These are phyloP conservation scores for Hippophae tibetana DNA, from an alignment of 306 rosid genomes.

Conservation along the genomic window DNA sequence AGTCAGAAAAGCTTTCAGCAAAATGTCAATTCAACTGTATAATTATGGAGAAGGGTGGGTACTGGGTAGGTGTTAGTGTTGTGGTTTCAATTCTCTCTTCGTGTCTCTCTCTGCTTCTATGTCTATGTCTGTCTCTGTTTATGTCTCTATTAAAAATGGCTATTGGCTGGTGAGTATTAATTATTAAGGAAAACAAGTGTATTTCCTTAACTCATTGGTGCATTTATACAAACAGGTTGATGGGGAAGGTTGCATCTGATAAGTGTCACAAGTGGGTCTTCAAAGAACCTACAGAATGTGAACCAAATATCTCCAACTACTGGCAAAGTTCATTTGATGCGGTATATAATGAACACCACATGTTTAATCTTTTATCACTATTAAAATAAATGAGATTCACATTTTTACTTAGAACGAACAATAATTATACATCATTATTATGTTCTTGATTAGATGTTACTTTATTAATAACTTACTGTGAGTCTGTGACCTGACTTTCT, in stretches of 20 bases:
- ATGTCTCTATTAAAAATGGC: not conserved
- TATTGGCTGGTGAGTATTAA: not conserved
- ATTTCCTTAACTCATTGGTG: too few relatives aligned
- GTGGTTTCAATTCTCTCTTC: slow-evolving; percentile 6
- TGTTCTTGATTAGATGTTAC: slow-evolving; percentile 18
- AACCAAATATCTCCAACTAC: slow-evolving; percentile 91
- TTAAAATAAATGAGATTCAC: not conserved
- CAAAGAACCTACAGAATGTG: slow-evolving; percentile 96
- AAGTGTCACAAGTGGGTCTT: slow-evolving; percentile 99
- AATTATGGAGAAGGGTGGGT: slow-evolving; percentile 99
- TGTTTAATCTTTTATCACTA: not conserved
- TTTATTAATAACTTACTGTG: slow-evolving; percentile 22
- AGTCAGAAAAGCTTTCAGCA: slow-evolving; percentile 93
- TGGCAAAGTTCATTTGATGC: slow-evolving; percentile 99
- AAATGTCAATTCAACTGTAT: slow-evolving; percentile 97
- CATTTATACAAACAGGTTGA: slow-evolving; percentile 48
- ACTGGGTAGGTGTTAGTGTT: slow-evolving; percentile 78
- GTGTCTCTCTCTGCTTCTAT: not conserved
- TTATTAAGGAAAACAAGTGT: not conserved
- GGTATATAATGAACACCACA: slow-evolving; percentile 35
- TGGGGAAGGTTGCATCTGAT: slow-evolving; percentile 99
- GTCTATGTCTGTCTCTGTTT: not conserved
- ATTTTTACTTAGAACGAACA: too few relatives aligned
- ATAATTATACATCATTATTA: not conserved
- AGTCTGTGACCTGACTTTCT: slow-evolving; percentile 19